Evolutionary conservation across 441 rosid genomes (phyloP), one percentile per base, ranked within the genome.

Genomic region (Gossypium schwendimanii): DNA sequence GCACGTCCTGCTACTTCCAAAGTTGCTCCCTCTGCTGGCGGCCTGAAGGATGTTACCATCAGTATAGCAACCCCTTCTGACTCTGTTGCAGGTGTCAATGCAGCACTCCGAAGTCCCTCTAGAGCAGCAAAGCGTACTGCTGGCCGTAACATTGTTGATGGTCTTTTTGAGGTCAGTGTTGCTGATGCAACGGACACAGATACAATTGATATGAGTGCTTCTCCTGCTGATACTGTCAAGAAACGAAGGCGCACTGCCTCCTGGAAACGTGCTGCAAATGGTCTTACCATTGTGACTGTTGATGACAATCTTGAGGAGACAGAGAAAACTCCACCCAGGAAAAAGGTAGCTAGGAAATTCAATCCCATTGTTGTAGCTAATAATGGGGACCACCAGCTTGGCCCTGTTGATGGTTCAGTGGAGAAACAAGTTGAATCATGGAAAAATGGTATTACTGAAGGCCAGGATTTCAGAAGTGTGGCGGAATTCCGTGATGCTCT

Each of bases 401-500:
- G 17, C 69, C 75, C 4, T 74, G 70, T 73, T 52, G 79, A 81
- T 76, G 84, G 67, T 76, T 76, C 91, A 45, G 67, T 79, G 12
- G 85, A 81, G 69, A 75, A 84, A 72, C 72, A 83, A 73, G 83
- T 94, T 73, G 87, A 87, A 55, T 80, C 85, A 7, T 94, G 98
- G 98, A 94, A 84, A 80, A 84, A 81, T 68, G 87, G 91, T 75
- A 94, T 94, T 57, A 82, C 88, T 3, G 90, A 86, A 39, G 97
- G 97, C 74, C 98, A 94, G 83, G 97, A 90, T 26, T 94, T 94
- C 79, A 83, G 82, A 69, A 83, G 83, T 45, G 98, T 88, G 28
- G 85, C 71, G 59, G 95, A 91, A 75, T 91, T 94, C 79, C 96
- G 98, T 72, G 93, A 91, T 75, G 91, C 86, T 0, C 80, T 94